phyloP scores from a whole-genome alignment of 495 filamentous ascomycete genomes.

The Saxophila tyrrhenica region DNA sequence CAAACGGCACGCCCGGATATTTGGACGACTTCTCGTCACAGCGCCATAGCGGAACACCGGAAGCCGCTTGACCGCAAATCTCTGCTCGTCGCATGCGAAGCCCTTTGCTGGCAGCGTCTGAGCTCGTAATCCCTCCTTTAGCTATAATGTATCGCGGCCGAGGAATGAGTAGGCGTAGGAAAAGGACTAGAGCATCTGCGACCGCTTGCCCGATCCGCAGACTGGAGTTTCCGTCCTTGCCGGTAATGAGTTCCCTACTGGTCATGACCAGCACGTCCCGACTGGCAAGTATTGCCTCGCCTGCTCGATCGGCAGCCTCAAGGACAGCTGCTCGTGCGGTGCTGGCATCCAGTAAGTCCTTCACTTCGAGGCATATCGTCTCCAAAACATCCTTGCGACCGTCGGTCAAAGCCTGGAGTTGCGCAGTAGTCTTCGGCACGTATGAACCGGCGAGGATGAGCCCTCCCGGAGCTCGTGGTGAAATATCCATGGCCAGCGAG shows the following conservation, averaged over 20 bases:
- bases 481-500: too few relatives aligned
- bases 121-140: conserved; percentile 44
- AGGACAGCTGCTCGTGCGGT: conserved; percentile 26
- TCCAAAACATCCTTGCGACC: conserved; percentile 30
- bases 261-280: conserved; percentile 44
- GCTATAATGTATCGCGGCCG: conserved; percentile 43
- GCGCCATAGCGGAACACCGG: conserved; percentile 45
- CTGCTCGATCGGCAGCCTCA: conserved; percentile 23
- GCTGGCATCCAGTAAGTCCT: neutral
- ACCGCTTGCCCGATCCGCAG: conserved; percentile 34
- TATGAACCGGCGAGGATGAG: conserved; percentile 44
- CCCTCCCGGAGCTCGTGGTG: conserved; percentile 30
- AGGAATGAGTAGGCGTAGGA: conserved; percentile 26
- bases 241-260: conserved; percentile 38
- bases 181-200: neutral
- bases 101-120: conserved; percentile 43
- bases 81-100: conserved; percentile 41
- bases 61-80: conserved; percentile 42
- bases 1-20: conserved; percentile 38
- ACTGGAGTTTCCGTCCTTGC: conserved; percentile 34
- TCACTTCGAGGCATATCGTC: conserved; percentile 29
- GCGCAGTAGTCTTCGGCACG: conserved; percentile 44
- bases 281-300: conserved; percentile 17
- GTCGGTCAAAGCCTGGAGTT: conserved; percentile 34
- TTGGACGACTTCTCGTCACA: conserved; percentile 40